These are phyloP conservation scores for Aureobasidium sp. DNA, from an alignment of 2,329 filamentous ascomycete species.

Conservation along the genomic window DNA sequence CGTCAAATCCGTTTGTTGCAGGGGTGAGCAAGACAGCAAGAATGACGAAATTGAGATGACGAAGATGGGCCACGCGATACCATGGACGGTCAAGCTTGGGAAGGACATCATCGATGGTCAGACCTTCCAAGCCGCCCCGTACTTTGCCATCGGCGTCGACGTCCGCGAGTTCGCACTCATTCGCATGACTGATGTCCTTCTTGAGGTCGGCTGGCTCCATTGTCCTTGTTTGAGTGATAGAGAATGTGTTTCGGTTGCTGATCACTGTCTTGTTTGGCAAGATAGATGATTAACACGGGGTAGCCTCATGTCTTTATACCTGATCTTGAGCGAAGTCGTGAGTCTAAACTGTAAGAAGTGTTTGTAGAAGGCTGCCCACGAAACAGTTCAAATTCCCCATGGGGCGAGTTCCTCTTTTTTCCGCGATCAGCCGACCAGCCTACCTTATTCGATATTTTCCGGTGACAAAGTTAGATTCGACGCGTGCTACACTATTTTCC, in stretches of 20 bases:
- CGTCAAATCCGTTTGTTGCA: slow-evolving; percentile 46
- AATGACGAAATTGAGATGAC: background rate
- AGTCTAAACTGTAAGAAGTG: background rate
- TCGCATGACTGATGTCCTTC: background rate
- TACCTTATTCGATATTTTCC: background rate
- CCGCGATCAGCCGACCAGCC: background rate
- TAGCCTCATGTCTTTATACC: background rate
- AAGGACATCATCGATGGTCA: background rate
- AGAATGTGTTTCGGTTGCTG: background rate
- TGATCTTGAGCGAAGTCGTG: background rate
- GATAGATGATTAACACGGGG: background rate
- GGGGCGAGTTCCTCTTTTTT: background rate
- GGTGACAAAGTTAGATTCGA: background rate
- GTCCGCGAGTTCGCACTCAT: background rate
- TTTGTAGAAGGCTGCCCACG: background rate
- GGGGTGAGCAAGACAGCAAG: background rate
- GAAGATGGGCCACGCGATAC: background rate
- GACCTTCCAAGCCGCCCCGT: background rate
- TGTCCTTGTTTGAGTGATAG: background rate
- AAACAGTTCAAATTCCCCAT: background rate
- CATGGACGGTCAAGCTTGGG: background rate
- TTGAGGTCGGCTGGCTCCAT: background rate
- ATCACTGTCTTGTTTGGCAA: background rate
- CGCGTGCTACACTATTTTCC: background rate
- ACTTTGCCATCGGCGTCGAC: background rate